phyloP scores from a whole-genome alignment of 2,329 filamentous ascomycete genomes.

The Penicillium olsonii region DNA sequence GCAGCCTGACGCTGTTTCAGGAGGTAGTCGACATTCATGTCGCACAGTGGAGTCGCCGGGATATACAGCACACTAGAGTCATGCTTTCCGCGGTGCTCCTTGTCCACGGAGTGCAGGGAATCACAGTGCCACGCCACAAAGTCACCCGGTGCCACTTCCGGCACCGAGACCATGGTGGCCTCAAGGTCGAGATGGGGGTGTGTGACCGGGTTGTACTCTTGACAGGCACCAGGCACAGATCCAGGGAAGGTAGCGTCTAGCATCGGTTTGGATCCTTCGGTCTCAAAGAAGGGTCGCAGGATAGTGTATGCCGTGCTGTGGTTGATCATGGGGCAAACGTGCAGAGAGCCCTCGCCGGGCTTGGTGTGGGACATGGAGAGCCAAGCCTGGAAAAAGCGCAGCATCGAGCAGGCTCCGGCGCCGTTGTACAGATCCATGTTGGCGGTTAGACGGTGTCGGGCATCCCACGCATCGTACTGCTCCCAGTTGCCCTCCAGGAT shows the following conservation, averaged over 20 bases:
- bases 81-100: constrained; percentile 66
- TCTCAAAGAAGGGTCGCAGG: constrained; percentile 78
- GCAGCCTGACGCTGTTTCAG: constrained; percentile 71
- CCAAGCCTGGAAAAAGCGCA: constrained; percentile 91
- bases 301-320: constrained; percentile 78
- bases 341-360: constrained; percentile 74
- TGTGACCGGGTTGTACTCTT: constrained; percentile 64
- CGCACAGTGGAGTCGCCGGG: constrained; percentile 78
- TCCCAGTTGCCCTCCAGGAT: constrained; percentile 79
- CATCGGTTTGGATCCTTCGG: constrained; percentile 46
- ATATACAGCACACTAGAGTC: constrained; percentile 91
- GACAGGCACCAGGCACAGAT: constrained; percentile 66
- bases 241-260: constrained; percentile 62
- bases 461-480: constrained; percentile 79
- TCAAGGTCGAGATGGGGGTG: constrained; percentile 72
- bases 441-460: constrained; percentile 66
- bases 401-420: constrained; percentile 78
- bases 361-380: constrained; percentile 70
- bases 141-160: constrained; percentile 69
- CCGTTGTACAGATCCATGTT: constrained; percentile 77
- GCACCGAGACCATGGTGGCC: constrained; percentile 71
- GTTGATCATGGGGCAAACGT: constrained; percentile 76
- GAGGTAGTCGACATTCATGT: constrained; percentile 71
- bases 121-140: constrained; percentile 82
- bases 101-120: constrained; percentile 79